Evolutionary conservation across 805 yeast genomes (phyloP).

Genomic region (Lachancea thermotolerans): DNA sequence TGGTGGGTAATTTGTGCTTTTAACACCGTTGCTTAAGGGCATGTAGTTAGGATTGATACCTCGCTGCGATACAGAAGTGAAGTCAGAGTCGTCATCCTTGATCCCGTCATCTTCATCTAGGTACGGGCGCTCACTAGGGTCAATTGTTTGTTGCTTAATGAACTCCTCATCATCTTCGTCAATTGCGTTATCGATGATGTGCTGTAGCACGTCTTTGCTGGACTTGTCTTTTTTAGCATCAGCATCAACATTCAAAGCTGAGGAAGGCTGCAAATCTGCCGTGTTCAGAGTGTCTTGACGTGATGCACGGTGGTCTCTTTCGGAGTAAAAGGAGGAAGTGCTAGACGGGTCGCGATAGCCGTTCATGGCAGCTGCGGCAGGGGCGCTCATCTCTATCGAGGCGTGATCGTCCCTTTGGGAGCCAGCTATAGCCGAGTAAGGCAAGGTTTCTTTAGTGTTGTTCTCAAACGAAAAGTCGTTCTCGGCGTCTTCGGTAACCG

Average conservation of each 20-base stretch:
- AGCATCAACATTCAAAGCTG: conserved; percentile 20
- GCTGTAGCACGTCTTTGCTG: conserved; percentile 19
- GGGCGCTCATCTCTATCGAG: background rate
- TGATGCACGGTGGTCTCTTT: background rate
- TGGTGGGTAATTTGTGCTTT: conserved; percentile 7
- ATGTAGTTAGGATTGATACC: conserved; percentile 57
- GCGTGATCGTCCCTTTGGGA: background rate
- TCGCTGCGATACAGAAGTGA: conserved; percentile 74
- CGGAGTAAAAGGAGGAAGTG: conserved; percentile 7
- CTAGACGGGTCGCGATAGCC: conserved; percentile 3
- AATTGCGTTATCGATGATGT: conserved; percentile 19
- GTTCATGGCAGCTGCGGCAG: background rate
- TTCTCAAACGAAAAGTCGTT: conserved; percentile 2
- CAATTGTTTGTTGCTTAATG: conserved; percentile 14
- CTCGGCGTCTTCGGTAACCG: background rate
- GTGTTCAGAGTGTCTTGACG: conserved; percentile 6
- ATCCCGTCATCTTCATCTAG: conserved; percentile 23
- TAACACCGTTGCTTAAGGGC: background rate
- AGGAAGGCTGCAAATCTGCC: conserved; percentile 7
- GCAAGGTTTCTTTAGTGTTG: background rate
- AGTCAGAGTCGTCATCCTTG: conserved; percentile 46
- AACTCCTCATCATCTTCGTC: conserved; percentile 15
- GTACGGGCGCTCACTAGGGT: conserved; percentile 15
- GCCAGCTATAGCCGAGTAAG: conserved; percentile 6
- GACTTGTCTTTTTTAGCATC: conserved; percentile 18